Evolutionary conservation across 75 land plant genomes (phyloP).

Genomic region (Selaginella moellendorffii): DNA sequence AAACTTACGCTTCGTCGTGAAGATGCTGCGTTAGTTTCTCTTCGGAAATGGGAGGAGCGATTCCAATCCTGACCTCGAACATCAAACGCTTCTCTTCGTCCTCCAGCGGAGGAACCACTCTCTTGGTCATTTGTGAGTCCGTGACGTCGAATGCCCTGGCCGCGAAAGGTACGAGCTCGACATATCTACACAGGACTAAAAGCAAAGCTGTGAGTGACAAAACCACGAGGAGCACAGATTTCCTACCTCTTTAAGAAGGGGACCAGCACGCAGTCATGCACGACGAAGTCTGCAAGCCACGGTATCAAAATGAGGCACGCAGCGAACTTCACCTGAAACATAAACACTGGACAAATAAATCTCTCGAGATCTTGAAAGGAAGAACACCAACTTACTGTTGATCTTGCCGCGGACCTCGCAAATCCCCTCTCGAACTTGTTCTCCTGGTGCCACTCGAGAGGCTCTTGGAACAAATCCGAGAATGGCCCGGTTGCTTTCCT

Average conservation of each 20-base stretch:
- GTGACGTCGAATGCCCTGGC: constrained; percentile 77
- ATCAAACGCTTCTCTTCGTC: constrained; percentile 49
- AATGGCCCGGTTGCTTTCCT: not conserved
- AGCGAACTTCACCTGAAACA: constrained; percentile 78
- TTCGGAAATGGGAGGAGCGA: constrained; percentile 78
- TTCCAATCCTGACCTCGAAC: constrained; percentile 80
- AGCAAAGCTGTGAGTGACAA: not conserved
- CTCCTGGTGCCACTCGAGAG: constrained; percentile 54
- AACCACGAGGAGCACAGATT: not conserved
- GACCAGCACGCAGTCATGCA: constrained; percentile 87
- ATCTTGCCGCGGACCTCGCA: not conserved
- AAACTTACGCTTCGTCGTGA: constrained; percentile 77
- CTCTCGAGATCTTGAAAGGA: constrained; percentile 1
- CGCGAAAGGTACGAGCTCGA: constrained; percentile 89
- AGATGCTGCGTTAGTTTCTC: constrained; percentile 70
- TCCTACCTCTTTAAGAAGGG: constrained; percentile 83
- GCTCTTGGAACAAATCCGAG: constrained; percentile 28
- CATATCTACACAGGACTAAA: constrained; percentile 41
- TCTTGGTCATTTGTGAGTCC: constrained; percentile 61
- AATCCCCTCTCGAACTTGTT: constrained; percentile 18
- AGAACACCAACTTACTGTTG: not conserved
- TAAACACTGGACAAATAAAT: not conserved
- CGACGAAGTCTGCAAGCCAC: constrained; percentile 46
- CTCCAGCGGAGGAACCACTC: constrained; percentile 55
- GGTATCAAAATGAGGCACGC: constrained; percentile 52